Evolutionary conservation across 176 grass and related monocot species (phyloP).

Genomic region (Microstegium vimineum): DNA sequence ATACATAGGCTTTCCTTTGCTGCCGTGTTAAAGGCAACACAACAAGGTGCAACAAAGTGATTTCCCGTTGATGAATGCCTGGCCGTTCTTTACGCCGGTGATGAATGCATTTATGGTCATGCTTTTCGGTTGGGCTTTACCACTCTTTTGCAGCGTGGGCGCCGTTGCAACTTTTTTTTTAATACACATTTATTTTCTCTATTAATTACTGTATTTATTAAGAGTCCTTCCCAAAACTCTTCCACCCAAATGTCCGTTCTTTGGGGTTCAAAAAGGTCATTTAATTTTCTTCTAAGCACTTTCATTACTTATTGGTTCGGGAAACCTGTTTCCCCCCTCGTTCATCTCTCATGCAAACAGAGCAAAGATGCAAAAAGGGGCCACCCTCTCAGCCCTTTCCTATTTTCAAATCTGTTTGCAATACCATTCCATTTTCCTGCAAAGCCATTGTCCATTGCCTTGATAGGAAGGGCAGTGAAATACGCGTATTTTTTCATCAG

Average conservation of each 20-base stretch:
- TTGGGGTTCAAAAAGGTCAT: not conserved
- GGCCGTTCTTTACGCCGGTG: conserved; percentile 28
- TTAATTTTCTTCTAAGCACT: no score
- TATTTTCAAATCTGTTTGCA: no score
- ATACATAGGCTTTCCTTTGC: conserved; percentile 12
- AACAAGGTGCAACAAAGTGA: conserved; percentile 25
- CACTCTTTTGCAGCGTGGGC: conserved; percentile 31
- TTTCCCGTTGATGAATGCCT: conserved; percentile 9
- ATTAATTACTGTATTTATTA: no score
- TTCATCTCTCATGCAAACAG: no score
- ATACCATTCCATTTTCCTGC: no score
- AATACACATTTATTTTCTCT: not conserved
- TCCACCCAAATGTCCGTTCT: not conserved
- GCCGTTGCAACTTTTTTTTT: conserved; percentile 24
- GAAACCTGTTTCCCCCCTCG: no score
- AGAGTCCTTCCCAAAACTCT: not conserved
- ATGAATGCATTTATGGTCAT: conserved; percentile 43
- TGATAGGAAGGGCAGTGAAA: no score
- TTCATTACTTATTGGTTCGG: no score
- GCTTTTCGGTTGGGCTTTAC: conserved; percentile 20
- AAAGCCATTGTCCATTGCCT: no score
- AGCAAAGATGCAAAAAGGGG: no score
- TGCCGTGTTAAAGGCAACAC: conserved; percentile 21
- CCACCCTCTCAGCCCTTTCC: no score
- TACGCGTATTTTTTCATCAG: no score